Base-by-base conservation (phyloP, 2,329 filamentous ascomycete genomes). In the Cladosporium colombiae region DNA sequence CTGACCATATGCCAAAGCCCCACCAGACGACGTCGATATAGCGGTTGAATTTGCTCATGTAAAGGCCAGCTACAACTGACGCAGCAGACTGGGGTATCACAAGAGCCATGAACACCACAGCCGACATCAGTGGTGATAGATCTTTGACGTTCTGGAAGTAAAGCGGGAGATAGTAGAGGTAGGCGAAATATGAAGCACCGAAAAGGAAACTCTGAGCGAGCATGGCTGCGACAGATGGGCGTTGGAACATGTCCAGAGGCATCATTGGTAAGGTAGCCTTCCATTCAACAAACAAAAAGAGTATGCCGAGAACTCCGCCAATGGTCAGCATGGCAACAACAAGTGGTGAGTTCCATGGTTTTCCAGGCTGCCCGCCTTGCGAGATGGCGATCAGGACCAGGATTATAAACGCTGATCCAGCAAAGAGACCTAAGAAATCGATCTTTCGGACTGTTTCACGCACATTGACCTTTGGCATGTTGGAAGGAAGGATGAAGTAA, bases 81-180 rank as follows among this genome's bases (percentile, higher is more conserved):
- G 71, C 72, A 31, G 72, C 69, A 60, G 76, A 66, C 11, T 75
- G 75, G 10, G 78, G 68, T 7, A 75, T 68, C 4, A 77, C 75
- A 5, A 72, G 74, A 3, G 77, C 74, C 8, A 78, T 71, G 31
- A 78, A 68, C 44, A 76, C 92, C 59, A 93, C 82, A 79, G 2
- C 85, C 85, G 40, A 89, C 86, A 69, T 88, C 89, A 79, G 69
- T 88, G 91, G 89, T 0, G 84, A 83, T 3, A 86, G 87, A 58
- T 89, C 85, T 53, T 91, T 82, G 62, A 91, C 88, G 61, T 88
- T 85, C 78, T 96, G 92, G 78, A 93, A 94, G 81, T 96, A 97
- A 1, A 96, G 83, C 0, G 92, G 92, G 5, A 96, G 82, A 79
- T 91, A 96, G 82, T 94, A 96, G 68, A 86, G 87, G 33, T 86